Evolutionary conservation across 768 basidiomycete species (phyloP).

Genomic region (Tricholoma flavovirens): DNA sequence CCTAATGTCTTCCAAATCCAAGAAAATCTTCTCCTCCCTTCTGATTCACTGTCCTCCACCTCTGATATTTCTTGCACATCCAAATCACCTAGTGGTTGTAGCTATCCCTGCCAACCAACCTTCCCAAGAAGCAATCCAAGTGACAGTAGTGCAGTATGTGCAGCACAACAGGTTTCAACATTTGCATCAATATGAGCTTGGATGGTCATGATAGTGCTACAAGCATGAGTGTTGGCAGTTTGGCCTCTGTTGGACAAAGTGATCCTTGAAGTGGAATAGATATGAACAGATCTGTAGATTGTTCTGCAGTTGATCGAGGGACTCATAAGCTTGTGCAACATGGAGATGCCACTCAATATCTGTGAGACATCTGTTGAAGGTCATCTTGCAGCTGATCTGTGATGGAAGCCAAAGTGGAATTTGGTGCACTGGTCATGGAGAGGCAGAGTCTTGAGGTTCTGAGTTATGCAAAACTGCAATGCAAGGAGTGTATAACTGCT

Average conservation of each 20-base stretch:
- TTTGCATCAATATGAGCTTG: slow-evolving; percentile 12
- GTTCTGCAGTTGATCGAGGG: slow-evolving; percentile 15
- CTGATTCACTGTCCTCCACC: background rate
- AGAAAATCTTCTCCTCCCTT: background rate
- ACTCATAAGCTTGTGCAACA: slow-evolving; percentile 20
- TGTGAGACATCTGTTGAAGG: background rate
- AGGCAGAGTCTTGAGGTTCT: background rate
- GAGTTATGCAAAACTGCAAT: background rate
- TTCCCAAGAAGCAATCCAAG: slow-evolving; percentile 1
- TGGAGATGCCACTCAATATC: slow-evolving; percentile 18
- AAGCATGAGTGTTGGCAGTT: slow-evolving; percentile 19
- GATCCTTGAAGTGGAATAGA: slow-evolving; percentile 18
- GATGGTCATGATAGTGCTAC: slow-evolving; percentile 11
- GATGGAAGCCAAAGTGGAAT: slow-evolving; percentile 20
- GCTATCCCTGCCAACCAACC: slow-evolving; percentile 13
- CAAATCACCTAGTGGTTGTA: slow-evolving; percentile 6
- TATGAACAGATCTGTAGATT: slow-evolving; percentile 18
- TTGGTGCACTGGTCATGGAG: background rate
- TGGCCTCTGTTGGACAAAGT: slow-evolving; percentile 17
- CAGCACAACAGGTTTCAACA: slow-evolving; percentile 14
- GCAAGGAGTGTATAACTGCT: slow-evolving; percentile 12
- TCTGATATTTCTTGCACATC: slow-evolving; percentile 18
- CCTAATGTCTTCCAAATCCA: no score
- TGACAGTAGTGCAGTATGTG: slow-evolving; percentile 11
- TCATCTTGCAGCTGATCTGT: slow-evolving; percentile 2